Percentiles rank a stretch among this genome's conserved stretches.
These are phyloP conservation scores for Zasmidium angulare DNA, from an alignment of 2,329 filamentous ascomycete species.

Conservation along the genomic window DNA sequence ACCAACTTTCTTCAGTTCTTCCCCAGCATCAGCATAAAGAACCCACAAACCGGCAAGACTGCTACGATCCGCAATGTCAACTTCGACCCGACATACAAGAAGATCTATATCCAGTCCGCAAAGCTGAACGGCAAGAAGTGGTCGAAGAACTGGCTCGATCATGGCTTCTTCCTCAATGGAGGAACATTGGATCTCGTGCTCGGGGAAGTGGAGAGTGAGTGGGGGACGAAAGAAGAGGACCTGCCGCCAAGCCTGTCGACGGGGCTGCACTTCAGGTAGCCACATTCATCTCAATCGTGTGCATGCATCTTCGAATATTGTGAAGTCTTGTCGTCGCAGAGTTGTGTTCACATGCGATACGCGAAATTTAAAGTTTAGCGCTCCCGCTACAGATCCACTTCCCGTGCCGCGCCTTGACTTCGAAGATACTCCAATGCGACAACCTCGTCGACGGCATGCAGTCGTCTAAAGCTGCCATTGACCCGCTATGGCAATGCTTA, in stretches of 20 bases:
- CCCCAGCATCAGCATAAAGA: slow-evolving; percentile 55
- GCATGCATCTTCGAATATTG: too few species aligned
- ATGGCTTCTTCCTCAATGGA: slow-evolving; percentile 64
- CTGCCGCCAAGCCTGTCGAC: slow-evolving; percentile 47
- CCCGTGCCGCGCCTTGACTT: neutral
- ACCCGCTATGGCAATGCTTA: slow-evolving; percentile 65
- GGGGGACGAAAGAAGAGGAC: slow-evolving; percentile 51
- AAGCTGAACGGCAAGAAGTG: slow-evolving; percentile 64
- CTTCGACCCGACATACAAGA: slow-evolving; percentile 41
- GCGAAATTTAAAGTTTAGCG: neutral
- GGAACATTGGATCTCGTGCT: slow-evolving; percentile 65
- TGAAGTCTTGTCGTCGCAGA: too few species aligned
- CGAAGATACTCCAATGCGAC: neutral
- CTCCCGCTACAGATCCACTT: neutral
- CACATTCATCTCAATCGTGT: too few species aligned
- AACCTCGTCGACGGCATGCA: neutral
- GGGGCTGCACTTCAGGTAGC: slow-evolving; percentile 17
- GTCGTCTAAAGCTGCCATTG: slow-evolving; percentile 39
- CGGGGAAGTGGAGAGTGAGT: slow-evolving; percentile 47
- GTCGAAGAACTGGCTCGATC: slow-evolving; percentile 65
- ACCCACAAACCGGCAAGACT: slow-evolving; percentile 55
- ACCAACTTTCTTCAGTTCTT: slow-evolving; percentile 52
- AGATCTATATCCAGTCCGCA: slow-evolving; percentile 64
- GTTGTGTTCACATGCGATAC: too few species aligned
- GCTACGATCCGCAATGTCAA: slow-evolving; percentile 49